Percentiles rank a stretch among this genome's conserved stretches.
Conservation (phyloP, 2,329 filamentous ascomycete species). For the Diplodia seriata region DNA sequence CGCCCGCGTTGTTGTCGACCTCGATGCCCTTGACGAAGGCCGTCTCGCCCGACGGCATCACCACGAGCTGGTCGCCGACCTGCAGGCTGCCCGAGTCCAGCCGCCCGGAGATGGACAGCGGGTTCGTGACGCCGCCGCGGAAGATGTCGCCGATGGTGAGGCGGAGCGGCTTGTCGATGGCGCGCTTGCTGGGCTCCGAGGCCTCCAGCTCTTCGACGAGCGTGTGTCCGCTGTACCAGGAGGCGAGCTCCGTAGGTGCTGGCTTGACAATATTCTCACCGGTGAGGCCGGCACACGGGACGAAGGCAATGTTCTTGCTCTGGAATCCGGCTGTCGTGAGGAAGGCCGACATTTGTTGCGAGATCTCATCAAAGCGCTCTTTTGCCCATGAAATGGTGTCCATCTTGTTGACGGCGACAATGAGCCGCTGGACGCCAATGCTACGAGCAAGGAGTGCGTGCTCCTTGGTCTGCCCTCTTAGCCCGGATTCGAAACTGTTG, state of each 20-base stretch:
- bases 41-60: constrained; percentile 81
- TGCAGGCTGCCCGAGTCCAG: constrained; percentile 86
- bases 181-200: constrained; percentile 75
- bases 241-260: constrained; percentile 58
- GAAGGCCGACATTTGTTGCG: constrained; percentile 82
- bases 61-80: constrained; percentile 77
- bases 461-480: constrained; percentile 93
- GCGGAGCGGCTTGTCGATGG: constrained; percentile 79
- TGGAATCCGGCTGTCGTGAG: constrained; percentile 82
- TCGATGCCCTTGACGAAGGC: constrained; percentile 84
- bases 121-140: constrained; percentile 77
- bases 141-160: constrained; percentile 90
- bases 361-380: constrained; percentile 83
- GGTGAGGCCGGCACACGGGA: constrained; percentile 87
- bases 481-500: constrained; percentile 90
- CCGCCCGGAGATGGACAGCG: constrained; percentile 83
- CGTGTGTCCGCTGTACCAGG: constrained; percentile 83
- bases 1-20: constrained; percentile 62
- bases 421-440: constrained; percentile 84
- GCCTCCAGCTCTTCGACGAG: constrained; percentile 84
- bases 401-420: constrained; percentile 95
- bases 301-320: constrained; percentile 79
- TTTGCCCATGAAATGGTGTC: constrained; percentile 85
- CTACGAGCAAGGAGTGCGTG: constrained; percentile 89
- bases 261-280: constrained; percentile 81